Evolutionary conservation across 1,284 basidiomycete species (phyloP), one percentile per base, ranked within the genome.

Genomic region (Moesziomyces globuligerus): DNA sequence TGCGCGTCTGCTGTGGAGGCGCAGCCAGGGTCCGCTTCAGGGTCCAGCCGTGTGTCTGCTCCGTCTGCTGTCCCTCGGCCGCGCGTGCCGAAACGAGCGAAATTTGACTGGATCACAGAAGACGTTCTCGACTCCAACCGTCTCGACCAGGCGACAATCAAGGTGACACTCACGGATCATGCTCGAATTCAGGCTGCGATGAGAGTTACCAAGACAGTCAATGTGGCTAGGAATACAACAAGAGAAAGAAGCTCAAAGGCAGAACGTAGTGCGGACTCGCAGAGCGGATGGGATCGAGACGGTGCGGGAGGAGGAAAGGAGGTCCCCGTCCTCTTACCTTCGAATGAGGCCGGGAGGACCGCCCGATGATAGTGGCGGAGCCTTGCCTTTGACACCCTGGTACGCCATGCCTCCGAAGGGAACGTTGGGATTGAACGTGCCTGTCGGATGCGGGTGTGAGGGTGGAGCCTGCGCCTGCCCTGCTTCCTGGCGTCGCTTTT

Each of bases 361-460:
- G 18, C 57, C 68, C 17, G 61, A 54, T 11, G 25, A 23, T 8
- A 71, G 49, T 20, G 68, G 68, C 11, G 68, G 68, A 7, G 68
- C 68, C 24, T 54, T 71, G 28, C 68, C 68, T 29, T 65, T 59
- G 41, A 62, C 24, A 13, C 68, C 68, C 7, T 52, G 58, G n/a
- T 71, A 71, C 1, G 68, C 68, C 57, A 66, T 58, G n/a, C 68
- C 68, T 7, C 61, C 62, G 23, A 61, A 57, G 13, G 62, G 57
- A 37, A 60, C 8, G 18, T 60, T 53, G 3, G 60, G 34, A 18
- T 70, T 47, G 47, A 41, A 61, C 42, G 10, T 1, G 43, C 20
- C 29, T 29, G 45, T 15, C 7, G 34, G 43, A 21, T 23, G 18
- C 26, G 47, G 21, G n/a, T n/a, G n/a, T 24, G 48, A 18, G 8